phyloP scores from a whole-genome alignment of 1,284 basidiomycete species.

The Wallemia ichthyophaga region DNA sequence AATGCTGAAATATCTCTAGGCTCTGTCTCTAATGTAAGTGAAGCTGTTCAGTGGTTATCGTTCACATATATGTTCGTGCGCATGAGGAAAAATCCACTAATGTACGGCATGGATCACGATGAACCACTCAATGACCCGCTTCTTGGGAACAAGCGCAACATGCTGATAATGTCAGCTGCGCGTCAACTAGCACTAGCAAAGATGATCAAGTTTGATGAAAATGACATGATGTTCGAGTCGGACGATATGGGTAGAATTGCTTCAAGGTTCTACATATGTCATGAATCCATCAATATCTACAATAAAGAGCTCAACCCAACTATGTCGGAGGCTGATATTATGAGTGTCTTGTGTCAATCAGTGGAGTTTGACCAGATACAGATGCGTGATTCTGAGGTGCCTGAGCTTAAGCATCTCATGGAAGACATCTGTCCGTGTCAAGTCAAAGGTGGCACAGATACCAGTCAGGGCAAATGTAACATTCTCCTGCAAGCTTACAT shows the following conservation, averaged over 20 bases:
- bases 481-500: slow-evolving; percentile 80
- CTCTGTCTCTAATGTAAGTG: slow-evolving; percentile 59
- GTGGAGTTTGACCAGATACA: slow-evolving; percentile 96
- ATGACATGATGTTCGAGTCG: slow-evolving; percentile 32
- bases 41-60: slow-evolving; percentile 82
- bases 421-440: slow-evolving; percentile 39
- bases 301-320: slow-evolving; percentile 45
- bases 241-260: slow-evolving; percentile 82
- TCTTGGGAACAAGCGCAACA: slow-evolving; percentile 39
- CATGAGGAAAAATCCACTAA: slow-evolving; percentile 71
- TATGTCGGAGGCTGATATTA: slow-evolving; percentile 83
- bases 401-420: slow-evolving; percentile 48
- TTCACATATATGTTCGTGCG: slow-evolving; percentile 94
- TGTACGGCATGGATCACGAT: slow-evolving; percentile 52
- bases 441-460: slow-evolving; percentile 41
- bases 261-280: slow-evolving; percentile 78
- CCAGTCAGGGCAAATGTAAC: slow-evolving; percentile 73
- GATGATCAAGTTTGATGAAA: slow-evolving; percentile 54
- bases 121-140: slow-evolving; percentile 43
- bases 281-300: slow-evolving; percentile 67
- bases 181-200: slow-evolving; percentile 35
- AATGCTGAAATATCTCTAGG: slow-evolving; percentile 91
- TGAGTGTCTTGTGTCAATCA: slow-evolving; percentile 59
- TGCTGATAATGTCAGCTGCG: slow-evolving; percentile 42
- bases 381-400: slow-evolving; percentile 59